Base-by-base conservation (phyloP, 148 eudicot species). In the Vaccinium myrtillus region DNA sequence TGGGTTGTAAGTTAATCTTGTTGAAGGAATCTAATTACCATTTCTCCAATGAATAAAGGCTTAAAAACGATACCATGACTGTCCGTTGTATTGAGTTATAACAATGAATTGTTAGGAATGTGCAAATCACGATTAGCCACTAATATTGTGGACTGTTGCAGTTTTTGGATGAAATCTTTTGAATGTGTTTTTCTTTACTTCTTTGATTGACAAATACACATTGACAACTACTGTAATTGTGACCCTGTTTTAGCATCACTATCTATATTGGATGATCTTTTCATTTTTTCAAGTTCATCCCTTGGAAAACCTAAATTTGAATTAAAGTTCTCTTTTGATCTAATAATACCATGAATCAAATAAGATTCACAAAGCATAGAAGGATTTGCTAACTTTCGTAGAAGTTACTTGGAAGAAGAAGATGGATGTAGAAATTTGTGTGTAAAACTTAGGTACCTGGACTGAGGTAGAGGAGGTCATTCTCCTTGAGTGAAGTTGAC, bases 1-100 rank as follows among this genome's bases (percentile, higher is more conserved):
- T 77, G n/a, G 11, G 79, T 77, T 50, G 43, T 36, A 77, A 16
- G 12, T 21, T 77, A 50, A 77, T 77, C 79, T 76, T 46, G 79
- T 49, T 76, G 30, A 48, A 49, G 75, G 56, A 77, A 77, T 77
- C 30, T 77, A 77, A 19, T 5, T 3, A n/a, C 25, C 78, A 1
- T 75, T 11, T n/a, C 30, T 19, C 53, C 8, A 25, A 18, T 75
- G 53, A 75, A 43, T 75, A 75, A 75, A 2, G 55, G 30, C 56
- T 48, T 7, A 25, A 77, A 49, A 77, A 77, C 19, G 4, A 14
- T 49, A 75, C 21, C 9, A 18, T 11, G 7, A 21, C 8, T 46
- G 78, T 46, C 46, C 21, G 0, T 43, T 75, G 53, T 75, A 77
- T 16, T 49, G 51, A 50, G 11, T 21, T 1, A 21, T 23, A 21